Evolutionary conservation across 2,329 filamentous ascomycete genomes (phyloP).

Genomic region (Sordariomycetes sp.): DNA sequence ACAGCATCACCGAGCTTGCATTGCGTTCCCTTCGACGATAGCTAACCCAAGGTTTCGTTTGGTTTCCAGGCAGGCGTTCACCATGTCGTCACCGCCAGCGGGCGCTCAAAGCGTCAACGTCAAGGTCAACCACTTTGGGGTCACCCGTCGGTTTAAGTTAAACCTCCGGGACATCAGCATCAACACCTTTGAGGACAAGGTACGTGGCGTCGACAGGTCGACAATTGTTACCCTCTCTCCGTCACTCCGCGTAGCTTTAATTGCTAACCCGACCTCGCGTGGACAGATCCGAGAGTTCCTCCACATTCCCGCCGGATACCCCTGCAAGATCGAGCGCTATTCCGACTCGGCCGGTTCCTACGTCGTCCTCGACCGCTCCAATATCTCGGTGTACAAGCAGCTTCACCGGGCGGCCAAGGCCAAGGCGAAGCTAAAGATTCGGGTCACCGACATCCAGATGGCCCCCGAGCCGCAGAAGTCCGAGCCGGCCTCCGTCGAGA

Average conservation of each 20-base stretch:
- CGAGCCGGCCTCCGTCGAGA: slow-evolving; percentile 35
- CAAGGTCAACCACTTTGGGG: slow-evolving; percentile 70
- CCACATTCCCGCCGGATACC: slow-evolving; percentile 16
- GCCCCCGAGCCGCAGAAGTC: slow-evolving; percentile 12
- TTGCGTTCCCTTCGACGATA: not conserved
- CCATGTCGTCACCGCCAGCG: not conserved
- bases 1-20: not conserved
- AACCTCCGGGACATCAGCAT: slow-evolving; percentile 73
- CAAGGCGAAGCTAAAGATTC: slow-evolving; percentile 91
- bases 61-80: not conserved
- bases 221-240: not conserved
- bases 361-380: slow-evolving; percentile 64
- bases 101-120: slow-evolving; percentile 46
- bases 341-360: slow-evolving; percentile 82
- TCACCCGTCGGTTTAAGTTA: slow-evolving; percentile 75
- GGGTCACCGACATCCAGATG: slow-evolving; percentile 39
- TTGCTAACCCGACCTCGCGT: not conserved
- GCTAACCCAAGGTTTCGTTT: not conserved
- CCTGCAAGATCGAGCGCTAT: slow-evolving; percentile 71
- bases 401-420: slow-evolving; percentile 94
- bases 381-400: slow-evolving; percentile 84
- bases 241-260: not conserved
- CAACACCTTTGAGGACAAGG: slow-evolving; percentile 65
- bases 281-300: slow-evolving; percentile 21
- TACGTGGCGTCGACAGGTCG: slow-evolving; percentile 33